Base-by-base conservation (phyloP, 2,329 filamentous ascomycete species). In the Fusarium sp. region DNA sequence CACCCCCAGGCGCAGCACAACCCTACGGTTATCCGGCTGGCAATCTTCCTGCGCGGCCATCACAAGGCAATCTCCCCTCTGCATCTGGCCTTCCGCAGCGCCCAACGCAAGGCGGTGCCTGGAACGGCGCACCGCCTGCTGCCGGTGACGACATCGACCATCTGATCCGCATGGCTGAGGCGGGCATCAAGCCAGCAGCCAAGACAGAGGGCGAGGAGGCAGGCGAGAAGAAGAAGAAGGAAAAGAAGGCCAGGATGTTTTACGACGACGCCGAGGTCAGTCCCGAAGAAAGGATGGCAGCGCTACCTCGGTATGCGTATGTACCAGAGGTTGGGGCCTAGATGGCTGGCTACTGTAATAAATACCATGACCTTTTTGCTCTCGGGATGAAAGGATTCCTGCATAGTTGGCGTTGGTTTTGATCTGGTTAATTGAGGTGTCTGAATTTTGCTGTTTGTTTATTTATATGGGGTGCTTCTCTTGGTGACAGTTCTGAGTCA, bases 211-310 rank as follows among this genome's bases (percentile, higher is more conserved):
- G 79, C 55, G 71, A 79, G 50, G 72, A 76, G 4, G 38, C 27
- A 4, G 73, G 74, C 1, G 79, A 77, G 46, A 88, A 90, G 73
- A 90, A 88, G 78, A 86, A 86, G 82, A 89, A 89, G 74, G 82
- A 86, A 58, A 89, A 87, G 72, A 88, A 87, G 71, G 80, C 81
- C 53, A 84, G 85, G 73, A 88, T 97, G 84, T 82, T 96, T 27
- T 97, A 95, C 78, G 88, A 88, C 61, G 91, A 96, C 72, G 87
- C 89, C 47, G 88, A 90, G 55, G 79, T 88, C 70, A 95, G 91
- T 70, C 91, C 92, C 2, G 93, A 97, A 79, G 93, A 97, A 82
- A 92, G 88, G 77, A 93, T 96, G 91, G 89, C 92, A 25, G 78
- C 80, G 72, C 79, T 95, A 78, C 82, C 90, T 59, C 88, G 87